Evolutionary conservation across 345 rosid genomes (phyloP), one percentile per base, ranked within the genome.

Genomic region (Rhizophora apiculata): DNA sequence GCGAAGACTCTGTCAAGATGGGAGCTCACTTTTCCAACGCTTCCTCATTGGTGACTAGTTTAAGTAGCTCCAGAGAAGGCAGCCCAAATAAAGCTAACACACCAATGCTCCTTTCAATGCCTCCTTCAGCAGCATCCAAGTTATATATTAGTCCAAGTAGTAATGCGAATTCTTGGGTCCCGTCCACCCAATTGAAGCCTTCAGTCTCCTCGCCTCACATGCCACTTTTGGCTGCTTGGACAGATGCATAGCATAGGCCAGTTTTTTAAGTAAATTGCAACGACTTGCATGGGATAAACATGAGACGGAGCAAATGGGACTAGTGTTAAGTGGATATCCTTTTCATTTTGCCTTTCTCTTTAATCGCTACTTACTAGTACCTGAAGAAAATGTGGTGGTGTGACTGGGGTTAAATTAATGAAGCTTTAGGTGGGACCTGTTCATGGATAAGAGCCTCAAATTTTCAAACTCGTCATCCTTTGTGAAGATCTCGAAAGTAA

Each of bases 221-320:
- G 85, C 90, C 98, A 43, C 83, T 87, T 75, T 90, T 87, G 62
- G 89, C 96, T 80, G 89, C 89, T 16, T 90, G 95, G 96, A 87
- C 93, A 43, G 98, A 92, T 80, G 80, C 87, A 24, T 89, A 84
- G 83, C 11, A 22, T 39, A 56, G 65, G 52, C 56, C 36, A 49
- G 67, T 49, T 11, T 57, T 54, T 59, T 49, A 51, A 69, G 72
- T 64, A 16, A 59, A 65, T 6, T 21, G 49, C 20, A 16, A 34
- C 11, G 65, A 36, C 30, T 26, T 70, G 75, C 78, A 68, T 68
- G 82, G 68, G 56, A 39, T 34, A 51, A 68, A 67, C 63, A 52
- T 1, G 60, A 53, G 72, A 34, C 32, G 21, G 37, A 62, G 32
- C 61, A 68, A 61, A 55, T 36, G 58, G 67, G 60, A 61, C 72